Conservation (phyloP, 2,329 filamentous ascomycete genomes). For the Penicillium vulpinum region DNA sequence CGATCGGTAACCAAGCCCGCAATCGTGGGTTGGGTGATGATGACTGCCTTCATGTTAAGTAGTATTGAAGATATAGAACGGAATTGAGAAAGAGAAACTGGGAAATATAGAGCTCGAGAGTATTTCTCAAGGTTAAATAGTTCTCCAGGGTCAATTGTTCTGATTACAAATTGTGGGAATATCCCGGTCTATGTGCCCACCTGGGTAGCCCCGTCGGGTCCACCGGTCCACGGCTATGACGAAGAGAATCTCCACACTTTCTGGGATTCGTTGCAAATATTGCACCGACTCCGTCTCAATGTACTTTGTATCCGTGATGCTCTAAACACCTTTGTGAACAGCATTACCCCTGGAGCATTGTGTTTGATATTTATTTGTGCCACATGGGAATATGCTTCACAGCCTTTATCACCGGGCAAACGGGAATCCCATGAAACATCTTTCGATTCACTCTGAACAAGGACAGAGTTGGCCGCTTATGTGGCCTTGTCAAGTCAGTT, state of each 20-base stretch:
- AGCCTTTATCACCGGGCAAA: background rate
- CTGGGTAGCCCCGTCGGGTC: too few species aligned
- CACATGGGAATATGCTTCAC: background rate
- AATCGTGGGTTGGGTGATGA: conserved; percentile 33
- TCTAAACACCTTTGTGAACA: background rate
- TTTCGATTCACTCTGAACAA: background rate
- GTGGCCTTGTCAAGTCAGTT: too few species aligned
- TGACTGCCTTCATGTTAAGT: conserved; percentile 38
- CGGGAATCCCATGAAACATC: background rate
- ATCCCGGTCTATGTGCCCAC: too few species aligned
- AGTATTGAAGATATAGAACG: background rate
- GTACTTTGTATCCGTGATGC: background rate
- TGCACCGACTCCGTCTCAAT: conserved; percentile 6
- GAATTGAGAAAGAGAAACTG: background rate
- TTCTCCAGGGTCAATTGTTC: conserved; percentile 1
- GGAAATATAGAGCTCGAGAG: background rate
- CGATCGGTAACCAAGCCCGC: conserved; percentile 32
- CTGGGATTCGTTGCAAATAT: background rate
- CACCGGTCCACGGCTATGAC: too few species aligned
- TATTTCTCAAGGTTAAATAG: too few species aligned
- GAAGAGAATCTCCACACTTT: background rate
- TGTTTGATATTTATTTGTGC: background rate
- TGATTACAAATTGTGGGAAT: conserved; percentile 1
- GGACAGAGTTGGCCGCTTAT: too few species aligned
- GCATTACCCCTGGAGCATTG: background rate